Evolutionary conservation across 1,139 yeast species (phyloP), one percentile per base, ranked within the genome.

Genomic region (Suhomyces bolitotheri): DNA sequence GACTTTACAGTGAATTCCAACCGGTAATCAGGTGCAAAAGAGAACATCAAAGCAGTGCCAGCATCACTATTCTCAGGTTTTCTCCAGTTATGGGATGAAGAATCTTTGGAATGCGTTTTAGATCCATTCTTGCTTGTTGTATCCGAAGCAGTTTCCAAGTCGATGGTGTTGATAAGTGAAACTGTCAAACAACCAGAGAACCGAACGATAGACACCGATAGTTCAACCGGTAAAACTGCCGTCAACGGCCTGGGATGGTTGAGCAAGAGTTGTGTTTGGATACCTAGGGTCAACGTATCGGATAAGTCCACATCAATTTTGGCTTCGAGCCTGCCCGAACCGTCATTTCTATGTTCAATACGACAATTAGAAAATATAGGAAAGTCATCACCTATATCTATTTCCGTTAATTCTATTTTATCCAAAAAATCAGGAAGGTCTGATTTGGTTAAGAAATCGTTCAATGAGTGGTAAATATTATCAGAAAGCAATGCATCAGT

Each of bases 301-400:
- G 94, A 79, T 33, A 94, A 66, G 56, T 90, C 97, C 25, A 92
- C 95, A 57, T 92, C 97, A 32, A 94, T 90, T 45, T 85, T 89
- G 0, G 96, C 97, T 56, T 92, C 97, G 30, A 85, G 58, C 39
- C 86, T 70, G 10, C 80, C 80, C 1, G 61, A 47, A 11, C 62
- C 63, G 33, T 77, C 71, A n/a, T 56, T 53, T 39, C 65, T 73
- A 45, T 82, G 82, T 42, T 73, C 74, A 17, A 94, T 86, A 32
- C 95, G 75, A 61, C 99, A 92, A 56, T 94, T 92, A 41, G 96
- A 84, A 56, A 92, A 86, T 32, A 92, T 87, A 2, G 99, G 99
- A 54, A 82, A 94, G 57, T 90, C 97, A 54, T 89, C 88, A 24
- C 99, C 99, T 40, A 92, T 82, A 53, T 90, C 94, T 20, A 92